Conservation (phyloP, 2,329 filamentous ascomycete species). For the Hypoxylon sp. region DNA sequence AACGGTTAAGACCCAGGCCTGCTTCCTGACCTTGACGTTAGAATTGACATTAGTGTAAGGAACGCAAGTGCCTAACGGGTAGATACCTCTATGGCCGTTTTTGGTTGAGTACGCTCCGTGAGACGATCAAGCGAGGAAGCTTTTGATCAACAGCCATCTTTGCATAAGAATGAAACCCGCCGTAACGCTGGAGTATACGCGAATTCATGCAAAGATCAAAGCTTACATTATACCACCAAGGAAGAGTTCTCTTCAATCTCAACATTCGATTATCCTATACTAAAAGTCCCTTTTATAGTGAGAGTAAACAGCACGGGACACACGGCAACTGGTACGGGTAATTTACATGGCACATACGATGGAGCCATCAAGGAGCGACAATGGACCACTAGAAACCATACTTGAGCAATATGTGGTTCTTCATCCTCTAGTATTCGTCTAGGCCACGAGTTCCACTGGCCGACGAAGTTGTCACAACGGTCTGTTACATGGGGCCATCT, state of each 20-base stretch:
- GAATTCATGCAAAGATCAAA: neutral
- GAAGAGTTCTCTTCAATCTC: neutral
- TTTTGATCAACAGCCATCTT: neutral
- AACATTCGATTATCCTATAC: neutral
- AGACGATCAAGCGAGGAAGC: neutral
- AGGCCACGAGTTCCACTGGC: neutral
- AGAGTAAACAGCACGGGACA: no score
- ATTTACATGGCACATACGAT: neutral
- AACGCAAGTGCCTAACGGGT: no score
- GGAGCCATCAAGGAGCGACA: neutral
- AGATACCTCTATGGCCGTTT: neutral
- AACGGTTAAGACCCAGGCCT: no score
- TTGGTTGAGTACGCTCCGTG: neutral
- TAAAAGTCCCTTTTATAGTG: neutral
- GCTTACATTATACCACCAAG: neutral
- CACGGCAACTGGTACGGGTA: neutral
- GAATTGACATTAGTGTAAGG: no score
- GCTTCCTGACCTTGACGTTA: no score
- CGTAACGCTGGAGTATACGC: neutral
- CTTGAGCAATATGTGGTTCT: neutral
- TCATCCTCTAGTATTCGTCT: neutral
- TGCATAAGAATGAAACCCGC: neutral
- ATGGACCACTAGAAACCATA: neutral
- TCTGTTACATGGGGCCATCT: neutral
- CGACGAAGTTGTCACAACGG: neutral